Evolutionary conservation across 331 rosid species (phyloP).

Genomic region (Dryas integrifolia): DNA sequence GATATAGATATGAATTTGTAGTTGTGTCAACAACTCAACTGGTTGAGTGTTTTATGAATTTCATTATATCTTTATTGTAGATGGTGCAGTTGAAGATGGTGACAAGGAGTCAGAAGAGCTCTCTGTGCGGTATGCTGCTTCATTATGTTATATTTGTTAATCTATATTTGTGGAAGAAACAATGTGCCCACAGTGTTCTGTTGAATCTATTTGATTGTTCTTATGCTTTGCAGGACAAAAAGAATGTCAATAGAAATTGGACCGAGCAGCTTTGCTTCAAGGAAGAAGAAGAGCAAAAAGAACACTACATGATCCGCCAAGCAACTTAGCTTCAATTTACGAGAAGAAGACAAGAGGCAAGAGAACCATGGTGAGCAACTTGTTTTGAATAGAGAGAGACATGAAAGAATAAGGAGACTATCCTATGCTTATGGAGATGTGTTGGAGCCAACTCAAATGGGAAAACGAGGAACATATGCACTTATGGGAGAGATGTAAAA

Average conservation of each 20-base stretch:
- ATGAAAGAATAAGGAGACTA: neutral
- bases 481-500: too few species aligned
- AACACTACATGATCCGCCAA: conserved; percentile 25
- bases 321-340: neutral
- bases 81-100: conserved; percentile 42
- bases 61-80: conserved; percentile 24
- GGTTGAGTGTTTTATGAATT: neutral
- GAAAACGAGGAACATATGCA: too few species aligned
- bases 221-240: conserved; percentile 54
- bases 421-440: too few species aligned
- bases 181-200: neutral
- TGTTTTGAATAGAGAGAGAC: neutral
- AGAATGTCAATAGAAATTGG: conserved; percentile 84
- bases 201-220: conserved; percentile 2
- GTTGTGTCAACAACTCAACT: neutral
- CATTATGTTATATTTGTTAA: neutral
- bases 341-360: neutral
- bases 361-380: neutral
- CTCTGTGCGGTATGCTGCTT: conserved; percentile 48
- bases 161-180: neutral
- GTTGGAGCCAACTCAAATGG: too few species aligned
- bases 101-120: conserved; percentile 61
- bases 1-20: neutral
- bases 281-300: conserved; percentile 85
- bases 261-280: conserved; percentile 86